Evolutionary conservation across 352 stramenopile genomes (phyloP), one percentile per base, ranked within the genome.

Genomic region (Pythium diclinum): DNA sequence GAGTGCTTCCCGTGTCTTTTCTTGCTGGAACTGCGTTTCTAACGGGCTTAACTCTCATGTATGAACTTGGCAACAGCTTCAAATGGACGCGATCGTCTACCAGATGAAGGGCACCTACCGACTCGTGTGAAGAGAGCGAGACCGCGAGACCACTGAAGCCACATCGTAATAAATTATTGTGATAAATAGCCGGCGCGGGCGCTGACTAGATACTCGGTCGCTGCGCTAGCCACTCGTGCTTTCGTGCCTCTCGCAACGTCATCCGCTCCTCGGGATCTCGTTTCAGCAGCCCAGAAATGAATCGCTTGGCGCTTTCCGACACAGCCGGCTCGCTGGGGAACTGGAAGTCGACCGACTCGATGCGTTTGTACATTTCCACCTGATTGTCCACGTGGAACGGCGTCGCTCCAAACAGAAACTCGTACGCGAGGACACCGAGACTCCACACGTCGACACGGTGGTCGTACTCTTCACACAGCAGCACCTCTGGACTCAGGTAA

Each of bases 401-500:
- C 33, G 88, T 89, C 19, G 66, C 59, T 11, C 88, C 88, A 40
- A 92, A 71, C 19, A 96, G 60, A 8, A 96, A 72, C 55, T 96
- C 88, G 63, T 87, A 96, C 14, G 84, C 77, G 13, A 96, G 76
- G 11, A 96, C 83, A 7, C 88, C 88, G 2, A 96, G 69, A 61
- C 85, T 95, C 88, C 88, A 96, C 23, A 81, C 69, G 56, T 96
- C 88, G 1, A 85, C 85, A 38, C 74, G 66, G 51, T 79, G 77
- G 59, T 91, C 80, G 61, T 95, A 90, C 42, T 78, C 40, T 55
- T 86, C 72, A 16, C 74, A 71, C n/a, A 78, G 60, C 44, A 95
- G 59, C 40, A 96, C 89, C 74, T 96, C 88, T 0, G 88, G 88
- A 55, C 85, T 92, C 42, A 96, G 53, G 61, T 96, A 96, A 61